Base-by-base conservation (phyloP, 148 eudicot genomes). In the Bassia scoparia region DNA sequence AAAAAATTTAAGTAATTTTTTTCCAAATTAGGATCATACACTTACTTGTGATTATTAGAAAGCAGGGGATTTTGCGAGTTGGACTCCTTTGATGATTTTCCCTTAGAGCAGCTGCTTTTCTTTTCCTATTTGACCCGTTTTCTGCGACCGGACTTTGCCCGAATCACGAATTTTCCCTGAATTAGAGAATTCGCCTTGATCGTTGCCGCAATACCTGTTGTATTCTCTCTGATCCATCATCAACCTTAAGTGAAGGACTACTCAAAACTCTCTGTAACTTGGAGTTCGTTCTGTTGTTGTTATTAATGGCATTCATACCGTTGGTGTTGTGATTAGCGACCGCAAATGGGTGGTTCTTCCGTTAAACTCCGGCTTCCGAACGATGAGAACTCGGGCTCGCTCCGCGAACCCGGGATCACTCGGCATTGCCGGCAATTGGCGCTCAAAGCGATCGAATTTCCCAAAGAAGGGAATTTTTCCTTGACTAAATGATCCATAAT, bases 321-420 rank as follows among this genome's bases (percentile, higher is more conserved):
- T n/a, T 34, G 0, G 10, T 18, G 46, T 27, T 41, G n/a, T 48
- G 49, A 33, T 73, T 78, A 31, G 73, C 77, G 20, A 49, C 21
- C 31, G 71, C 84, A 58, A 83, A 24, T 55, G 72, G 87, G 67
- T 71, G 4, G 81, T 81, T 61, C 97, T 83, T 27, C 90, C 89
- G 55, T 91, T 89, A 64, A 94, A 73, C 97, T 94, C 31, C 88
- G 60, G 60, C 93, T 91, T 17, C 96, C 90, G 52, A 95, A 91
- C 53, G 93, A 88, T 8, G 98, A 95, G 43, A 91, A 91, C 78
- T 87, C 6, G 96, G 0, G 96, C 98, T 60, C 96, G 81, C 61
- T 88, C 96, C 0, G 96, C 91, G 31, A 91, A 94, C 12, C 96
- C 98, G 5, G 97, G 97, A 77, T 91, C 97, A 12, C 79, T 78